phyloP scores from a whole-genome alignment of 306 rosid genomes.

The Psophocarpus tetragonolobus region DNA sequence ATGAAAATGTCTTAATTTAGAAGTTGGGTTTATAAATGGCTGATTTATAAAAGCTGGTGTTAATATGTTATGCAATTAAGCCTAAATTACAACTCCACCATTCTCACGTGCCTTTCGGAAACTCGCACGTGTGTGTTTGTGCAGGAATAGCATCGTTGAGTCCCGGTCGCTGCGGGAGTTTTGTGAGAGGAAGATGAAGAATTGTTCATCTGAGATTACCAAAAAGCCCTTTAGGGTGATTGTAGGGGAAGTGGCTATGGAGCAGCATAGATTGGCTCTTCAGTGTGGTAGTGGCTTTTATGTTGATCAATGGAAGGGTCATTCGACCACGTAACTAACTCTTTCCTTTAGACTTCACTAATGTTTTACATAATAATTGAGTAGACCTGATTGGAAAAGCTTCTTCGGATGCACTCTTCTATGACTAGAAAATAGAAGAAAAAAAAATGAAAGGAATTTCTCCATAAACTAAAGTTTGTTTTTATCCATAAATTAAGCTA shows the following conservation, averaged over 20 bases:
- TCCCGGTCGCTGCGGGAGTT: slow-evolving; percentile 52
- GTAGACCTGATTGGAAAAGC: too few relatives aligned
- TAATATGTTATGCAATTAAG: too few relatives aligned
- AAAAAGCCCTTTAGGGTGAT: slow-evolving; percentile 50
- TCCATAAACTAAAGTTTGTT: too few relatives aligned
- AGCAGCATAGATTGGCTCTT: slow-evolving; percentile 61
- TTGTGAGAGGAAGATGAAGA: slow-evolving; percentile 49
- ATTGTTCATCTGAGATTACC: slow-evolving; percentile 30
- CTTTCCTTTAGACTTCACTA: background rate
- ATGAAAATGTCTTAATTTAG: too few relatives aligned
- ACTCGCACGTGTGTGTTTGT: background rate
- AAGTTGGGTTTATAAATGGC: too few relatives aligned
- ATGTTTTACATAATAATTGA: background rate
- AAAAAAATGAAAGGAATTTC: too few relatives aligned
- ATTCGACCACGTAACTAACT: slow-evolving; percentile 55
- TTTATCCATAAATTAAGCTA: too few relatives aligned
- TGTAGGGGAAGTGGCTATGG: slow-evolving; percentile 63
- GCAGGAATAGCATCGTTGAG: slow-evolving; percentile 61
- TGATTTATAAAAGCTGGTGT: too few relatives aligned
- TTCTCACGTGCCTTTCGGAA: background rate
- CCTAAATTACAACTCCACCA: too few relatives aligned
- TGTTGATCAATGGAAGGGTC: slow-evolving; percentile 80
- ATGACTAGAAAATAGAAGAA: too few relatives aligned
- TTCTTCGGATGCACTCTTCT: too few relatives aligned
- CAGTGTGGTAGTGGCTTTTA: slow-evolving; percentile 43